Conservation (phyloP, 2,329 filamentous ascomycete species). For the Penicillium sp. region DNA sequence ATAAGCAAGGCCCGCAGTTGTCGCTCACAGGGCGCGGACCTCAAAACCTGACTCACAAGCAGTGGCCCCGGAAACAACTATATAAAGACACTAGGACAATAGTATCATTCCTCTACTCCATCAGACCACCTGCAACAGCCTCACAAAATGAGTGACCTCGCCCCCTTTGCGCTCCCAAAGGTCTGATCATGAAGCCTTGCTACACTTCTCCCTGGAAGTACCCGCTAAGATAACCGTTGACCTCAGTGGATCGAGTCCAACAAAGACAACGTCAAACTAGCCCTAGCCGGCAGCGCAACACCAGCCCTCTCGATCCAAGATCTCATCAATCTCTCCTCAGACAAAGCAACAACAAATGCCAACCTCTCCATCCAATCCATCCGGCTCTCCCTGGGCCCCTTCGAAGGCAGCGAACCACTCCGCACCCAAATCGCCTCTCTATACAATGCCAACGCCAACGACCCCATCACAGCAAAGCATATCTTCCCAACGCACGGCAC, state of each 20-base stretch:
- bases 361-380: slow-evolving; percentile 9
- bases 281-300: slow-evolving; percentile 12
- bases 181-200: neutral
- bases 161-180: slow-evolving; percentile 15
- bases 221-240: neutral
- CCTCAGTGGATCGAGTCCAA: slow-evolving; percentile 8
- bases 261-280: neutral
- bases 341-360: slow-evolving; percentile 6
- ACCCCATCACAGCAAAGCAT: slow-evolving; percentile 2
- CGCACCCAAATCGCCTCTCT: slow-evolving; percentile 7
- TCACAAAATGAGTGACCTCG: slow-evolving; percentile 6
- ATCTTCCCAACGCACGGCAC: slow-evolving; percentile 11
- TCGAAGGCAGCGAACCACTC: slow-evolving; percentile 4
- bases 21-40: neutral
- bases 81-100: neutral
- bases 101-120: neutral
- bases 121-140: too few relatives aligned
- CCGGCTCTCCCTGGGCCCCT: slow-evolving; percentile 1
- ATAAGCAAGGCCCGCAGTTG: neutral
- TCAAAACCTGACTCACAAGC: neutral
- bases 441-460: neutral
- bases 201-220: neutral
- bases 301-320: slow-evolving; percentile 12
- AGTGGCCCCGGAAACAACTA: neutral
- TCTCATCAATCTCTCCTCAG: slow-evolving; percentile 10